Percentiles rank a stretch among this genome's conserved stretches.
Conservation (phyloP, 495 filamentous ascomycete genomes). For the Arthonia radiata region DNA sequence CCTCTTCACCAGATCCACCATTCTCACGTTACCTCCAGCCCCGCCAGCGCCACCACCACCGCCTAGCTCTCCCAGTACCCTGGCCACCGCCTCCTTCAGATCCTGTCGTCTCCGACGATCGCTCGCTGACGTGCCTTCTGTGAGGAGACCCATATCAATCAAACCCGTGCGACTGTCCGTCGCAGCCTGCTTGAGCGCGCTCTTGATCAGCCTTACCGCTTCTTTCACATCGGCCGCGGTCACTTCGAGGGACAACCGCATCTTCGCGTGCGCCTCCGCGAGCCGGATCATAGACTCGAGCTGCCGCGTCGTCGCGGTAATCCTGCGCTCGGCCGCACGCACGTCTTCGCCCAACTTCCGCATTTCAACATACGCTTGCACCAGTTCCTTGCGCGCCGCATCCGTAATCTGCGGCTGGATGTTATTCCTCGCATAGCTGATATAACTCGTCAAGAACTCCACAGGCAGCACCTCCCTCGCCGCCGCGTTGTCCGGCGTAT, state of each 20-base stretch:
- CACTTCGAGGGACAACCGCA: constrained; percentile 59
- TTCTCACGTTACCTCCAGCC: too few relatives aligned
- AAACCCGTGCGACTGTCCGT: constrained; percentile 77
- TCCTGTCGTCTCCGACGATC: constrained; percentile 63
- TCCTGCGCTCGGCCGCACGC: constrained; percentile 74
- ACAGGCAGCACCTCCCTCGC: constrained; percentile 59
- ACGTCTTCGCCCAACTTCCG: constrained; percentile 89
- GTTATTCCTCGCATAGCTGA: constrained; percentile 82
- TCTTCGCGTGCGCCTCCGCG: constrained; percentile 88
- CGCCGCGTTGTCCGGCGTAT: constrained; percentile 68
- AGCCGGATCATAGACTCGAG: constrained; percentile 94
- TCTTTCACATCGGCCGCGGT: constrained; percentile 67
- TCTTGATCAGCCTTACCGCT: constrained; percentile 75
- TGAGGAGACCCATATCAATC: constrained; percentile 90
- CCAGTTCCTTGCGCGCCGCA: constrained; percentile 55
- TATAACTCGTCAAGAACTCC: constrained; percentile 88
- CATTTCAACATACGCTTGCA: constrained; percentile 81
- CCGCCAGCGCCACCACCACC: constrained; percentile 22
- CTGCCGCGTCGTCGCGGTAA: constrained; percentile 90
- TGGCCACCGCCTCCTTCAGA: constrained; percentile 54
- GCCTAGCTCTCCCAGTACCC: constrained; percentile 52
- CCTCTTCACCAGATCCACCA: constrained; percentile 45
- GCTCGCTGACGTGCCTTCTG: constrained; percentile 65
- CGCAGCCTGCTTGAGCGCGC: constrained; percentile 87
- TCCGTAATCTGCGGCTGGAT: constrained; percentile 58